phyloP scores from a whole-genome alignment of 2,329 filamentous ascomycete genomes.

The Paracorniculantispora psalliotae region DNA sequence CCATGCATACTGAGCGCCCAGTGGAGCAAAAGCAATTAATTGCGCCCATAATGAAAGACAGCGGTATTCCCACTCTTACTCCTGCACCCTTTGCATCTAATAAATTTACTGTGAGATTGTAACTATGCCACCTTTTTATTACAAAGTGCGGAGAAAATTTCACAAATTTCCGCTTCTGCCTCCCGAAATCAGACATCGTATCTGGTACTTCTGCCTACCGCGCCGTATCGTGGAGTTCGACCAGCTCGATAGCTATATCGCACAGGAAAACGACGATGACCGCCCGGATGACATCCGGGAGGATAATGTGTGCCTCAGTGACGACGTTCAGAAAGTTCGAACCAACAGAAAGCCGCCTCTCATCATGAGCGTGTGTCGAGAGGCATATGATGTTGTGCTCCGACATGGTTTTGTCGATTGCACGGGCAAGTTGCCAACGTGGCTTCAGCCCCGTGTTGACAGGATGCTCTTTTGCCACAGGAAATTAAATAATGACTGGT shows the following conservation, averaged over 20 bases:
- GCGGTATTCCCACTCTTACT: background rate
- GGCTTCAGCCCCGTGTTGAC: background rate
- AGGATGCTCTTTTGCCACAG: background rate
- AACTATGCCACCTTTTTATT: background rate
- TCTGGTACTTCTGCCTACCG: background rate
- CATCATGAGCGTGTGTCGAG: background rate
- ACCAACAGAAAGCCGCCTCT: background rate
- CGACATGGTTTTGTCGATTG: background rate
- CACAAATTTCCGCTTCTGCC: background rate
- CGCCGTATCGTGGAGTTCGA: background rate
- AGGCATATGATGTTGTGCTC: background rate
- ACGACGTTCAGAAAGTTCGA: background rate
- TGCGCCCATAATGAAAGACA: background rate
- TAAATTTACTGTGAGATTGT: background rate
- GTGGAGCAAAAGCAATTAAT: too few species aligned
- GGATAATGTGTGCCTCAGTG: background rate
- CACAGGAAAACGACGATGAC: background rate
- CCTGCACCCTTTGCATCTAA: background rate
- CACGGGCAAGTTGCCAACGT: background rate
- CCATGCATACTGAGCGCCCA: too few species aligned
- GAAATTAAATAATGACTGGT: background rate
- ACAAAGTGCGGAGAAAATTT: background rate
- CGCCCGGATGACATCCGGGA: background rate
- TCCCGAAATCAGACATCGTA: background rate
- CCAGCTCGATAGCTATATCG: background rate